Evolutionary conservation across 208 protist genomes (phyloP), one percentile per base, ranked within the genome.

Genomic region (Leishmania major): DNA sequence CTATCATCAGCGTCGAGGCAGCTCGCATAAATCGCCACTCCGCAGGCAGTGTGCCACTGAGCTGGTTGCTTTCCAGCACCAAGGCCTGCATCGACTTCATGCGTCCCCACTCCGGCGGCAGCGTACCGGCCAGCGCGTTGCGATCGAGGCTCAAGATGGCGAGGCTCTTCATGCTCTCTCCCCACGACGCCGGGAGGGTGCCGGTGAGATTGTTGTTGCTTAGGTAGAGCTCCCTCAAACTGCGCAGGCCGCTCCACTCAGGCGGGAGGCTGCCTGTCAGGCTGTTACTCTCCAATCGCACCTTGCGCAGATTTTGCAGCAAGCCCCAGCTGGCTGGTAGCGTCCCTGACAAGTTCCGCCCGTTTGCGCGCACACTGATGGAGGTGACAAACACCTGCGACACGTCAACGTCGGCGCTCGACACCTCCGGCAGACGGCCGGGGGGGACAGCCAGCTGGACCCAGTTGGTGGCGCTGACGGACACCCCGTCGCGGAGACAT

Each of bases 51-150:
- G 69, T 73, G 40, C 69, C 69, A 31, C 28, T 49, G 6, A 73
- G 19, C 25, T 25, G 69, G 40, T 73, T 73, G 11, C 28, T 17
- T 49, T 73, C 69, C 40, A 73, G 31, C 22, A 73, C 45, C 35
- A 82, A 40, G 45, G 19, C n/a, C n/a, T 7, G 37, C 11, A 82
- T 43, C 17, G 35, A 64, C 37, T 17, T 43, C 35, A 82, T 55
- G 28, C 71, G 55, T 4, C 37, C 79, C 79, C 79, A 82, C 45
- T 55, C 43, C n/a, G 71, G 67, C 15, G 79, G 79, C 59, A 82
- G 79, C n/a, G 79, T 82, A 31, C 79, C 79, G 37, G 1, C 60
- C 79, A 82, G 31, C 1, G 45, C 43, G 79, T 82, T 77, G 45
- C 45, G 73, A 60, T 73, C 15, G 43, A 82, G 59, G 31, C 5